Evolutionary conservation across 345 rosid species (phyloP), one percentile per base, ranked within the genome.

Genomic region (Sisymbrium irio): DNA sequence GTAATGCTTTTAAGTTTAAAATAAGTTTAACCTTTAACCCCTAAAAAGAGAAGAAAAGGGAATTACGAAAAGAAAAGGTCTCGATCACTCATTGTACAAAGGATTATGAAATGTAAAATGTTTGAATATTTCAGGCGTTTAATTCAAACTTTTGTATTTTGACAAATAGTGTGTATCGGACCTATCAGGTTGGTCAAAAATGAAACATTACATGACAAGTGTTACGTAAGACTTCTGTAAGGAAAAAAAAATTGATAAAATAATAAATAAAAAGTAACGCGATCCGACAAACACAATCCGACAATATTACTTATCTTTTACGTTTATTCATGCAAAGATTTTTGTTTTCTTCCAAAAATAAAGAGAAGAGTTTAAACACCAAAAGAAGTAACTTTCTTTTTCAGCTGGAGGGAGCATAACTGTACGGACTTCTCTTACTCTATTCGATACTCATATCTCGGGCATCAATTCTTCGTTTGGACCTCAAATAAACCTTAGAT

Each of bases 201-300:
- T 30, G 14, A 19, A 47, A 55, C 59, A 57, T 36, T 18, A 9
- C 37, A 46, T 66, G 53, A 36, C 67, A 67, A 56, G 61, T 64
- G 61, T 70, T 70, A 62, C 76, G 75, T 47, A 69, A 45, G 71
- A 45, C 50, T 44, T 59, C 44, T 44, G 22, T 7, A 33, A 27
- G 15, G 22, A 55, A 56, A 46, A 10, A 12, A 27, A 40, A 44
- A 54, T 27, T 40, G 3, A 7, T n/a, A 27, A 32, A 9, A 54
- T 8, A 2, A 10, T 1, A 19, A 19, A 17, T 8, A 17, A 32
- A 66, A 71, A 45, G 35, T 32, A 36, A 54, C 14, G 36, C 45
- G 17, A 25, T 41, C 77, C 82, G 80, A 82, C 87, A 76, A 74
- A 68, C 78, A 71, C 72, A 73, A 79, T 81, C 83, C 77, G 77